These are phyloP conservation scores for Leishmania aethiopica DNA, from an alignment of 208 protist species.

Conservation along the genomic window DNA sequence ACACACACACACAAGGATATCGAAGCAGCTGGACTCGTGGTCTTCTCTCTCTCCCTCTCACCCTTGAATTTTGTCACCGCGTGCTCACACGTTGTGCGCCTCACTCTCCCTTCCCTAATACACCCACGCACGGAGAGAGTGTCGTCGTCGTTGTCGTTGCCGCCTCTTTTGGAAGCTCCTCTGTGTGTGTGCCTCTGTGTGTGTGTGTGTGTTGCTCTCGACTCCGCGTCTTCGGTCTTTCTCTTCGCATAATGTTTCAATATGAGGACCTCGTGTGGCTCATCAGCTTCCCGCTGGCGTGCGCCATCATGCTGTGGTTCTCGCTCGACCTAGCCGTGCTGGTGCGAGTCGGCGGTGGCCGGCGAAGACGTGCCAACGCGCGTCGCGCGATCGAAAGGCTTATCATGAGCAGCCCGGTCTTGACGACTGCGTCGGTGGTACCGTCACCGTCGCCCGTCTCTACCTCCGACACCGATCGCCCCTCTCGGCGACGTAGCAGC, in stretches of 20 bases:
- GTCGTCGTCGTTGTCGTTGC: too few relatives aligned
- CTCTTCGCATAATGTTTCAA: conserved; percentile 30
- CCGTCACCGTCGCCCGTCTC: conserved; percentile 3
- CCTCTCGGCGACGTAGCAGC: neutral
- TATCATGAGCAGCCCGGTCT: conserved; percentile 31
- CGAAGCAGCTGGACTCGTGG: too few relatives aligned
- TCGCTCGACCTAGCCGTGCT: conserved; percentile 77
- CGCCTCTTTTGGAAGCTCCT: neutral
- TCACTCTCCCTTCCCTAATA: neutral
- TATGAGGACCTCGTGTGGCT: conserved; percentile 70
- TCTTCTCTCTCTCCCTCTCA: neutral
- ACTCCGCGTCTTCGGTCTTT: neutral
- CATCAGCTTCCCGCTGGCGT: conserved; percentile 59
- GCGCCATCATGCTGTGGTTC: conserved; percentile 46
- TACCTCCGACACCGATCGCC: neutral
- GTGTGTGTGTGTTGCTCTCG: neutral
- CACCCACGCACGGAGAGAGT: too few relatives aligned
- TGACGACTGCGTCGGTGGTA: conserved; percentile 11
- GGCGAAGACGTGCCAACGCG: conserved; percentile 44
- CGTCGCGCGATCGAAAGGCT: conserved; percentile 46
- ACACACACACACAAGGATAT: neutral
- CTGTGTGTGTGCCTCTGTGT: neutral
- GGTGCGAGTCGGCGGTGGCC: conserved; percentile 54
- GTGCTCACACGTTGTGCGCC: too few relatives aligned
- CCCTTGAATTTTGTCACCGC: neutral